Percentiles rank a stretch among this genome's conserved stretches.
Evolutionary conservation across 1,284 basidiomycete genomes (phyloP).

Genomic region (Cryptococcus sp.): DNA sequence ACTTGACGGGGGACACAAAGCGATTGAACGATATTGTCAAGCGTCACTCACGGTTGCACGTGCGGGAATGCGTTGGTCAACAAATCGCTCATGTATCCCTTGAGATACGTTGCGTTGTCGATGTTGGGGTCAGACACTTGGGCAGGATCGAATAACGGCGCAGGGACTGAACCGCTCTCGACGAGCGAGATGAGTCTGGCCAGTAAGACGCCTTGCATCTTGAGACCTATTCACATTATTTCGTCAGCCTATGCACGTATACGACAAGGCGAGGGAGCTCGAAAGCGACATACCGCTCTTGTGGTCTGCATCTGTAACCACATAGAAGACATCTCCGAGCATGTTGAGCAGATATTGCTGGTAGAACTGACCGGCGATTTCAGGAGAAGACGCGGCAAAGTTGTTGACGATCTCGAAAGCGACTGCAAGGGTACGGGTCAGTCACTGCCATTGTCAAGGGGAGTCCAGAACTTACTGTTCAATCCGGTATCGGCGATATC

Average conservation of each 20-base stretch:
- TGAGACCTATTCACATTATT: constrained; percentile 63
- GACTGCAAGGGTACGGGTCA: constrained; percentile 58
- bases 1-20: constrained; percentile 44
- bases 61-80: constrained; percentile 87
- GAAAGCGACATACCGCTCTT: constrained; percentile 68
- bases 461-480: constrained; percentile 63
- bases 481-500: constrained; percentile 96
- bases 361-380: constrained; percentile 80
- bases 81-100: constrained; percentile 84
- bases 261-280: background rate
- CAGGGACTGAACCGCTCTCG: constrained; percentile 76
- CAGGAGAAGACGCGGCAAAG: constrained; percentile 78
- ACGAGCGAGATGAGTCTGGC: constrained; percentile 93
- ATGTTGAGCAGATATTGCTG: constrained; percentile 91
- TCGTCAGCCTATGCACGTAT: background rate
- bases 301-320: constrained; percentile 96
- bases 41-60: constrained; percentile 68
- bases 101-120: constrained; percentile 80
- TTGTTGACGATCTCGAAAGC: constrained; percentile 95
- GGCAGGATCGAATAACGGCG: constrained; percentile 81
- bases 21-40: background rate
- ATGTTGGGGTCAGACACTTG: constrained; percentile 72
- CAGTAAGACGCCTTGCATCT: constrained; percentile 84
- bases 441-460: background rate
- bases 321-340: constrained; percentile 95